These are phyloP conservation scores for Desmodesmus armatus DNA, from an alignment of 139 green algal species.

Conservation along the genomic window DNA sequence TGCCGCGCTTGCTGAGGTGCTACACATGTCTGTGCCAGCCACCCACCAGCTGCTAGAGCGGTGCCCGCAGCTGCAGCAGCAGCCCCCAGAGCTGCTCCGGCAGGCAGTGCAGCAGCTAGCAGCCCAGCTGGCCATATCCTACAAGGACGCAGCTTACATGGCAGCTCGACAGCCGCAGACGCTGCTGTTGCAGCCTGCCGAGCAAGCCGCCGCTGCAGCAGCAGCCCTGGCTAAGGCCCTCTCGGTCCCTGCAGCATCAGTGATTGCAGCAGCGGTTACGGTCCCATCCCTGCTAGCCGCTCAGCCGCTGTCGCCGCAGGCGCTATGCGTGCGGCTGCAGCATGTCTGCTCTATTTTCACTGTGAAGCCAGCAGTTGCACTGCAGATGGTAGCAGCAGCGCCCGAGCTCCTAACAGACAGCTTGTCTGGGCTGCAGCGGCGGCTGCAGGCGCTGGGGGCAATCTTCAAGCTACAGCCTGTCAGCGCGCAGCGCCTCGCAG, in stretches of 20 bases:
- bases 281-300: slow-evolving; percentile 32
- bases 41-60: slow-evolving; percentile 43
- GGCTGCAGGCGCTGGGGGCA: slow-evolving; percentile 33
- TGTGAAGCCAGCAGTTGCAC: slow-evolving; percentile 1
- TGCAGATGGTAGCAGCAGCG: slow-evolving; percentile 34
- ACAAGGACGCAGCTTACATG: slow-evolving; percentile 44
- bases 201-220: not conserved
- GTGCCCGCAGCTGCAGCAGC: slow-evolving; percentile 23
- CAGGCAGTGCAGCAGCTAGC: slow-evolving; percentile 18
- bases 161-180: slow-evolving; percentile 28
- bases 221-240: slow-evolving; percentile 37
- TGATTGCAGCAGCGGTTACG: not conserved
- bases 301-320: slow-evolving; percentile 24
- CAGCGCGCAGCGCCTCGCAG: slow-evolving; percentile 32
- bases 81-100: not conserved
- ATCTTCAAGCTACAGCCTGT: slow-evolving; percentile 40
- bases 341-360: slow-evolving; percentile 19
- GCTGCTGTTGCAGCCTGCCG: slow-evolving; percentile 36
- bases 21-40: slow-evolving; percentile 16
- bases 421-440: slow-evolving; percentile 24
- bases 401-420: slow-evolving; percentile 53
- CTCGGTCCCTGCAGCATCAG: not conserved
- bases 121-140: not conserved
- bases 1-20: not conserved
- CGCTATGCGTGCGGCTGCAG: not conserved